phyloP scores from a whole-genome alignment of 2,329 filamentous ascomycete species.

The Sarocladium brachiariae region DNA sequence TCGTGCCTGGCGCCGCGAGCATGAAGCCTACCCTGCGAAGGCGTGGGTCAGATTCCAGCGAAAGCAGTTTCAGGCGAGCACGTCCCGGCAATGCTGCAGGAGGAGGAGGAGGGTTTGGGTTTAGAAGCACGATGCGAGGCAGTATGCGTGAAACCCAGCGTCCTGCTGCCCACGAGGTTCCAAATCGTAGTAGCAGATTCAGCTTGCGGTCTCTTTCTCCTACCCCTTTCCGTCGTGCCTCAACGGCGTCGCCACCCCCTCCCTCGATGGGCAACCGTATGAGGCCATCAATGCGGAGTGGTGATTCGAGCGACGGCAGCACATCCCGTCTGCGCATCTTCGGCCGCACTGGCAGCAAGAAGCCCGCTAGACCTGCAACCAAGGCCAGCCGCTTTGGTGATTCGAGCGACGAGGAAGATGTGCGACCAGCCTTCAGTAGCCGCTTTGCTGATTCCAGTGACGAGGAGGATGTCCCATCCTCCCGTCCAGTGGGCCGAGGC shows the following conservation, averaged over 20 bases:
- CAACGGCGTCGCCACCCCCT: constrained; percentile 31
- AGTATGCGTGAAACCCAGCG: constrained; percentile 17
- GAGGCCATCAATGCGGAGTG: constrained; percentile 38
- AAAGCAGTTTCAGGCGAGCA: constrained; percentile 74
- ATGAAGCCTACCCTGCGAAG: constrained; percentile 37
- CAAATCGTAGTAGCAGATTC: constrained; percentile 48
- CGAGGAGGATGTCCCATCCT: constrained; percentile 39
- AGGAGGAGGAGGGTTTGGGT: constrained; percentile 41
- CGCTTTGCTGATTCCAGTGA: constrained; percentile 70
- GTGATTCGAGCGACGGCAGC: constrained; percentile 28
- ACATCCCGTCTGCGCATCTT: constrained; percentile 33
- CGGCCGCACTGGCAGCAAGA: constrained; percentile 29
- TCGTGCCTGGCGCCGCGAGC: constrained; percentile 14
- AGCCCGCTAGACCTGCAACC: constrained; percentile 31
- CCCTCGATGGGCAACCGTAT: constrained; percentile 27
- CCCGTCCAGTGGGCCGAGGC: constrained; percentile 17
- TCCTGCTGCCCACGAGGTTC: constrained; percentile 21
- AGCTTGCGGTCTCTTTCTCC: constrained; percentile 68
- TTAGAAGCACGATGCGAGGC: constrained; percentile 68
- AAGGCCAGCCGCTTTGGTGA: constrained; percentile 50
- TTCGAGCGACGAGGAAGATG: constrained; percentile 54
- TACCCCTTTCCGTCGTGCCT: constrained; percentile 40
- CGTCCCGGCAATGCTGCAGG: constrained; percentile 36
- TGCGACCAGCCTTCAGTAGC: constrained; percentile 37
- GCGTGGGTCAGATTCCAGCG: constrained; percentile 58